Conservation (phyloP, 495 filamentous ascomycete species). For the Penicillium robsamsonii region DNA sequence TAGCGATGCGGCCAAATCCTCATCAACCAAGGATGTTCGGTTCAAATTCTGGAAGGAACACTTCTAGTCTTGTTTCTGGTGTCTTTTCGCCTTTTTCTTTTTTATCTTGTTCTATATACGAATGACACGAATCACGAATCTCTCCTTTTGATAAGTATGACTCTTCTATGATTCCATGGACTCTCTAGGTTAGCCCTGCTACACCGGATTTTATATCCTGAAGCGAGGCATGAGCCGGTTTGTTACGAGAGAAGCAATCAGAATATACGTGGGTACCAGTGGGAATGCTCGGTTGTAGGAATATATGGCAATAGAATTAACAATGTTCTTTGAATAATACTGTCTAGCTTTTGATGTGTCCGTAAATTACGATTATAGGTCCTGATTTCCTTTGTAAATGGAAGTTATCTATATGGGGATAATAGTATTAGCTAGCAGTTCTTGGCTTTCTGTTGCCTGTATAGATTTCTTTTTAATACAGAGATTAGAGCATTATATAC, state of each 20-base stretch:
- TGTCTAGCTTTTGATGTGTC: background rate
- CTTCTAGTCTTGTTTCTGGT: constrained; percentile 39
- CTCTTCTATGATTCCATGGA: background rate
- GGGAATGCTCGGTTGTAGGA: background rate
- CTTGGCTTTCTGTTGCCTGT: background rate
- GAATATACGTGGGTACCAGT: background rate
- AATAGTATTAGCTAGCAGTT: background rate
- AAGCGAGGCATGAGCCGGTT: background rate
- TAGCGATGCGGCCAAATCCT: constrained; percentile 68
- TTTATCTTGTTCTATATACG: constrained; percentile 11
- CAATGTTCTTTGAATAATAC: background rate
- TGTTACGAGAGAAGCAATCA: background rate
- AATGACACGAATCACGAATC: constrained; percentile 27
- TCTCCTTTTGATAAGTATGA: background rate
- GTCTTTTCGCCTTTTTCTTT: background rate
- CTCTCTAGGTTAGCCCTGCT: background rate
- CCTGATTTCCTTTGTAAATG: too few species aligned
- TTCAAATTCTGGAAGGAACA: constrained; percentile 99
- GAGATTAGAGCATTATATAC: background rate
- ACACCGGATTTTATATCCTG: background rate
- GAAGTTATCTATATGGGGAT: background rate
- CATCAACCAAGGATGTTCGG: constrained; percentile 70
- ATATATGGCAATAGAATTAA: constrained; percentile 6
- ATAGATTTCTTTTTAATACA: background rate
- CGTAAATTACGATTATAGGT: background rate